Evolutionary conservation across 352 stramenopile species (phyloP), one percentile per base, ranked within the genome.

Genomic region (Globisporangium emineosum): DNA sequence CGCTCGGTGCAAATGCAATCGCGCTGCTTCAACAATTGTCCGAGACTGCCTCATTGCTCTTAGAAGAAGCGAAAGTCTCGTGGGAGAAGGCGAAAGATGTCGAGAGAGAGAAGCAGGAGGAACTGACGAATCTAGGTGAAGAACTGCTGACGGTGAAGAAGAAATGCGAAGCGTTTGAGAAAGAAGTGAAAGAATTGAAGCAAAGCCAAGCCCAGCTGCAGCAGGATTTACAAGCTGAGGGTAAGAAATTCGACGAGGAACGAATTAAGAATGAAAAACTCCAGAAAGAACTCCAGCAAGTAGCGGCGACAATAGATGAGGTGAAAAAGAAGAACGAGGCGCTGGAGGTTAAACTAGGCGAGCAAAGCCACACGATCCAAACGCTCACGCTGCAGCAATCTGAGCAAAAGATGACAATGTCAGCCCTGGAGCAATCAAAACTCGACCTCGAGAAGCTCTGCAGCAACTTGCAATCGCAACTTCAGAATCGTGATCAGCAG

Each of bases 51-150:
- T 65, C 67, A 13, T 43, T 91, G n/a, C 72, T 93, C 0, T 52
- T 89, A 6, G 81, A 92, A 25, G 83, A 93, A 55, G 83, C 86
- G 23, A 79, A 81, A n/a, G 56, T 76, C 19, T 76, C 77, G n/a
- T 93, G 83, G 76, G 81, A 93, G 19, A 83, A 80, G 37, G 83
- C 83, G 0, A 95, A 92, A 58, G 74, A 83, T 51, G 79, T 70
- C 3, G 83, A 95, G 43, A 79, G 80, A 33, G 84, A 91, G 59
- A 95, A 93, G 58, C 82, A 93, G 54, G 81, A 89, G 53, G 81
- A 92, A 32, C 60, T 93, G 17, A 81, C 79, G 9, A 86, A 89
- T n/a, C 73, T 89, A 5, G 72, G 87, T 19, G 79, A 88, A 43
- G 83, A 94, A 37, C 68, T 91, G n/a, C 69, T 73, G 6, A 72